Evolutionary conservation across 371 early-diverging fungal species (phyloP), one percentile per base, ranked within the genome.

Genomic region (Modicella reniformis): DNA sequence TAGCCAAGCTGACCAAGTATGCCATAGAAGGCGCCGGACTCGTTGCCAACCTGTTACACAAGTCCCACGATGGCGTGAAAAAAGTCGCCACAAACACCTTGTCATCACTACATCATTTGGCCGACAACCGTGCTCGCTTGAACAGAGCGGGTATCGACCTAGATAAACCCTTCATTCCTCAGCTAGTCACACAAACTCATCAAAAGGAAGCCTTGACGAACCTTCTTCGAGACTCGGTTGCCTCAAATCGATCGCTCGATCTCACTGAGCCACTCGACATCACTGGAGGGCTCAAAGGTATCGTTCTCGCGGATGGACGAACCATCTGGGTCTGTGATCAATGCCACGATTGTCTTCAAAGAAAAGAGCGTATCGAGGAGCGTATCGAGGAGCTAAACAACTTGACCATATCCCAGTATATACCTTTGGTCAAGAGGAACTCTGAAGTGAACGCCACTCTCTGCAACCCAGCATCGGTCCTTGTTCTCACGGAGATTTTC

Each of bases 251-350:
- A 23, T 19, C 33, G 4, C 19, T 5, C 2, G n/a, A n/a, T n/a
- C n/a, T n/a, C n/a, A n/a, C n/a, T n/a, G n/a, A n/a, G n/a, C n/a
- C n/a, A n/a, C n/a, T n/a, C n/a, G 28, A 23, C 9, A 41, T 44
- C 12, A 44, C 59, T 40, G 59, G 44, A 44, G 44, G 1, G 13
- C 47, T 58, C 25, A 58, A 44, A 26, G 59, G 59, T 1, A 41
- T 58, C 25, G 23, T 58, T 26, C 19, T 15, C 44, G 28, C 13
- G 8, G 25, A 21, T 26, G 30, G 47, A 3, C 13, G 47, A 8
- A 47, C 59, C 1, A 12, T 44, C 0, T 58, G 47, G 47, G 28
- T 47, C 59, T 47, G 59, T 28, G 13, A 40, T 12, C 40, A 58
- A 44, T 58, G 59, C 59, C 32, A 34, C 23, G 26, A 44, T 26